Conservation (phyloP, 2,329 filamentous ascomycete species). For the Chaetomium sp. region DNA sequence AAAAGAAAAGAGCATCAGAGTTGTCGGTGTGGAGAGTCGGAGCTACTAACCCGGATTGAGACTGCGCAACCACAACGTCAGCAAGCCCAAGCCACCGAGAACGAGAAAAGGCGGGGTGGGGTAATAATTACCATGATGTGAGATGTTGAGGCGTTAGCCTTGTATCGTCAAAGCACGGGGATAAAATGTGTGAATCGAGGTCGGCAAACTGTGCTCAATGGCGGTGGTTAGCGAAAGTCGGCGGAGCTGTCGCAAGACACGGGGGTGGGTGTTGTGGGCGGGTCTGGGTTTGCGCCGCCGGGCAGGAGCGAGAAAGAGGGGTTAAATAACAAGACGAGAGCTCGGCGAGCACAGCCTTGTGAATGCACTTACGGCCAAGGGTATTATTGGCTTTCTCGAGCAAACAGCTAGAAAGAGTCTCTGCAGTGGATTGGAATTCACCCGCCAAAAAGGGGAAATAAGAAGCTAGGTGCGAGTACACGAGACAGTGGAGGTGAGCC, state of each 20-base stretch:
- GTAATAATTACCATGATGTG: constrained; percentile 32
- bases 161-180: not conserved
- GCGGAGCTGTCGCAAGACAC: constrained; percentile 13
- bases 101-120: constrained; percentile 3
- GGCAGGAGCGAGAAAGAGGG: constrained; percentile 26
- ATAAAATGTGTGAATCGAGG: not conserved
- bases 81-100: constrained; percentile 3
- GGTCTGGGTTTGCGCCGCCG: constrained; percentile 16
- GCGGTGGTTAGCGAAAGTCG: constrained; percentile 14
- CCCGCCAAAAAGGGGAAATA: constrained; percentile 8
- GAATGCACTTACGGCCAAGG: constrained; percentile 22
- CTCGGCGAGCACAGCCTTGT: constrained; percentile 20
- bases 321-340: constrained; percentile 22
- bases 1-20: not conserved
- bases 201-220: constrained; percentile 5
- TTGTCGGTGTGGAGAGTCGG: not conserved
- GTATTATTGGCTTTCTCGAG: not conserved
- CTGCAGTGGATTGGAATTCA: constrained; percentile 7
- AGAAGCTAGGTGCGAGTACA: constrained; percentile 6
- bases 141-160: constrained; percentile 8
- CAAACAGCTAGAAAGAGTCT: not conserved
- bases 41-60: constrained; percentile 67
- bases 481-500: constrained; percentile 11
- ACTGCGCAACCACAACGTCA: constrained; percentile 46
- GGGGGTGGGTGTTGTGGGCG: not conserved